These are phyloP conservation scores for Malassezia nana DNA, from an alignment of 1,284 basidiomycete genomes.

Conservation along the genomic window DNA sequence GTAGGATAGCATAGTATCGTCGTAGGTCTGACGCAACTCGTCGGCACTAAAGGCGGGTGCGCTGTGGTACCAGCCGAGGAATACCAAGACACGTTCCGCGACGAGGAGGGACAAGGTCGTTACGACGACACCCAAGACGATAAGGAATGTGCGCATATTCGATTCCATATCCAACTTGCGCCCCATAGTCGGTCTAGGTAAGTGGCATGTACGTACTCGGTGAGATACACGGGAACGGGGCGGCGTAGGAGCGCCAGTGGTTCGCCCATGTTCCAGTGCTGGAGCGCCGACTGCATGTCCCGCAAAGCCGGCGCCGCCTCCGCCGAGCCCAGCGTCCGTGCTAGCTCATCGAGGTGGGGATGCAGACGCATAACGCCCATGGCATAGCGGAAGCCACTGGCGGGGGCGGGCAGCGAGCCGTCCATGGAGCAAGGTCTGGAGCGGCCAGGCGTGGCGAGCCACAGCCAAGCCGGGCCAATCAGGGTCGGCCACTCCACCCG, in stretches of 20 bases:
- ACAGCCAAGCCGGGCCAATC: background rate
- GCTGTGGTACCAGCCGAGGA: background rate
- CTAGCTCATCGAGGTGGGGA: background rate
- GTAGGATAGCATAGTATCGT: background rate
- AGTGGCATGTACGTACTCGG: background rate
- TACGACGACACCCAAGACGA: background rate
- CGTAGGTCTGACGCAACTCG: background rate
- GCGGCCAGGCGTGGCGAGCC: background rate
- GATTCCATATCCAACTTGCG: background rate
- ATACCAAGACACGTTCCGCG: background rate
- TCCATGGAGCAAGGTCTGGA: background rate
- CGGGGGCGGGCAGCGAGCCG: background rate
- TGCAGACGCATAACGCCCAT: slow-evolving; percentile 5
- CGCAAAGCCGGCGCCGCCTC: background rate
- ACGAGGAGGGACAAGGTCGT: background rate
- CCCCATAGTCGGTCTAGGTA: background rate
- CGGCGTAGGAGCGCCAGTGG: background rate
- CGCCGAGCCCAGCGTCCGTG: background rate
- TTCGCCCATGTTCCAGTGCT: background rate
- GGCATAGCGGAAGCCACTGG: slow-evolving; percentile 1
- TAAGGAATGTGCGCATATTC: background rate
- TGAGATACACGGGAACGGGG: background rate
- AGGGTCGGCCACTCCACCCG: background rate
- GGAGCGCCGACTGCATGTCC: background rate
- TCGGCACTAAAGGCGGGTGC: background rate